phyloP scores from a whole-genome alignment of 202 grass and related monocot species.

The Carex arenaria region DNA sequence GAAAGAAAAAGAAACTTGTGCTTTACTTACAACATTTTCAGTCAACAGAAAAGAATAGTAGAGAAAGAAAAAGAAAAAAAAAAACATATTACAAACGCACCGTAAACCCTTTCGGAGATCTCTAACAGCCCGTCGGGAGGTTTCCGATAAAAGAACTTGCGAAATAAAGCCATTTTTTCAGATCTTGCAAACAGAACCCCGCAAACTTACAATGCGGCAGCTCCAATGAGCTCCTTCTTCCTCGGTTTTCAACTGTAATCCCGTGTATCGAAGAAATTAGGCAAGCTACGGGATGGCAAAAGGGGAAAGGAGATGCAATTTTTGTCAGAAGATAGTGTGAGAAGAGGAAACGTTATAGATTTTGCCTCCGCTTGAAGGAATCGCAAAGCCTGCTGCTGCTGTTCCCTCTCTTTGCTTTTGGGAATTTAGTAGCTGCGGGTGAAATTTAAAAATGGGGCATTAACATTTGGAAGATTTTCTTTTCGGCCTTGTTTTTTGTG shows the following conservation, averaged over 20 bases:
- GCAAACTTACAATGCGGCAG: slow-evolving; percentile 17
- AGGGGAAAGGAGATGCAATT: neutral
- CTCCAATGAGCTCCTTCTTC: neutral
- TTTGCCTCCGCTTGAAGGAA: slow-evolving; percentile 52
- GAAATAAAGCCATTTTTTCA: slow-evolving; percentile 73
- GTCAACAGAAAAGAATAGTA: neutral
- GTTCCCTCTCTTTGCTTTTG: slow-evolving; percentile 37
- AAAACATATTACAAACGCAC: slow-evolving; percentile 28
- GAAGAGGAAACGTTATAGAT: slow-evolving; percentile 23
- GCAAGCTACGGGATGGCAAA: neutral
- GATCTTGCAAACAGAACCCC: slow-evolving; percentile 34
- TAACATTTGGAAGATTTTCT: neutral
- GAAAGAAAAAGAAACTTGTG: too few species aligned
- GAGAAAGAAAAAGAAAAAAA: neutral
- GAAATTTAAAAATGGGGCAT: slow-evolving; percentile 18
- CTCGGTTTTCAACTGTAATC: neutral
- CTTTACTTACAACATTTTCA: neutral
- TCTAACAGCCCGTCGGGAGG: slow-evolving; percentile 93
- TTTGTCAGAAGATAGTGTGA: slow-evolving; percentile 18
- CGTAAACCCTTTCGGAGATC: slow-evolving; percentile 95
- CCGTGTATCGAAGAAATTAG: neutral
- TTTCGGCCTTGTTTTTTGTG: slow-evolving; percentile 2
- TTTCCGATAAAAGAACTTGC: slow-evolving; percentile 99
- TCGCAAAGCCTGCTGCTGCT: slow-evolving; percentile 20
- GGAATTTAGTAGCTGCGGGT: neutral